Base-by-base conservation (phyloP, 2,329 filamentous ascomycete genomes). In the Zymoseptoria tritici region DNA sequence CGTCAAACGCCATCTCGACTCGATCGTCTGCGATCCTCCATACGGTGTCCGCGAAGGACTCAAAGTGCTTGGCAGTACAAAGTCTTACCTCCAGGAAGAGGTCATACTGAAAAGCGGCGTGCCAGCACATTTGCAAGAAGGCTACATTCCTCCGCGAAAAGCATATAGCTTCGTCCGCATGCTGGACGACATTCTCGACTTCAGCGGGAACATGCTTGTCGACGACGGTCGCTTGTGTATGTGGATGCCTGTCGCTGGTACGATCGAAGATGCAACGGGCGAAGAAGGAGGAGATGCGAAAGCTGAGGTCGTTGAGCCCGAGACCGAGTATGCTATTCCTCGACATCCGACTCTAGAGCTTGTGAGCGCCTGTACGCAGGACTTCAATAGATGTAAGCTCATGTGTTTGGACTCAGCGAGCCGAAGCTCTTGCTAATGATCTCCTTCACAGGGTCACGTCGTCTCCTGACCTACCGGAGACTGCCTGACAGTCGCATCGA, bases 11-110 rank as follows among this genome's bases (percentile, higher is more conserved):
- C 82, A 87, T 65, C 85, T 97, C 60, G 92, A 99, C 73, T 92
- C 90, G 3, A 96, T 99, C 60, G 81, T 97, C 6, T 97, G 92
- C 69, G 94, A 99, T 76, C 94, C 94, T 19, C 94, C 94, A 0
- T 99, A 99, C 71, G 94, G 94, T 2, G 91, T 99, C 5, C 83
- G 94, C 54, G 94, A 99, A 74, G 94, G 94, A 0, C 75, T 97
- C 61, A 89, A 89, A 69, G 93, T 99, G 1, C 80, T 99, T 0
- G 94, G 94, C 0, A 82, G 84, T 57, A 85, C 87, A 63, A 86
- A 94, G 67, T 77, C 77, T 5, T 62, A 66, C 16, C 58, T 76
- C 68, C 71, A 73, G 9, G 79, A 79, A 55, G 79, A 80, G 57
- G 77, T 79, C 68, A 79, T 89, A 1, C 78, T 90, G 29, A 83